phyloP scores from a whole-genome alignment of 768 basidiomycete genomes.

The Lactarius sanguifluus region DNA sequence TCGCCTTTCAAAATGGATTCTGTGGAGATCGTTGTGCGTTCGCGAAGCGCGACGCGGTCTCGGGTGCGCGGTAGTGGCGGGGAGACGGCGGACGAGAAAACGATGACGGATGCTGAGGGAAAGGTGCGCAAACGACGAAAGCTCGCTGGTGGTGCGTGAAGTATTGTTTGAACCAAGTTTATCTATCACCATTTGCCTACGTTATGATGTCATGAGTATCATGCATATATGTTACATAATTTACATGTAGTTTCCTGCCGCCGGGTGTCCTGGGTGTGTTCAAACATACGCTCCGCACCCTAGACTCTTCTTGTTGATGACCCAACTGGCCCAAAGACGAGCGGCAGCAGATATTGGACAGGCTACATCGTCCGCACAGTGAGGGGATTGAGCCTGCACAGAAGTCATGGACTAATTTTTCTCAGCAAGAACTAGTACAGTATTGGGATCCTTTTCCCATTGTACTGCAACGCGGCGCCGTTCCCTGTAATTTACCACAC shows the following conservation, averaged over 20 bases:
- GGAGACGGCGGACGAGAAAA: slow-evolving; percentile 24
- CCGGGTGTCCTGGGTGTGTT: too few relatives aligned
- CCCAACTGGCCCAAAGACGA: too few relatives aligned
- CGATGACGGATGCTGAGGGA: slow-evolving; percentile 15
- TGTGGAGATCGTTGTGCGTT: slow-evolving; percentile 21
- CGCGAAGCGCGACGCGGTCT: slow-evolving; percentile 20
- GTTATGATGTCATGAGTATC: slow-evolving; percentile 1
- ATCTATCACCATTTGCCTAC: not conserved
- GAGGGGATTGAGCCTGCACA: too few relatives aligned
- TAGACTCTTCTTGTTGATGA: too few relatives aligned
- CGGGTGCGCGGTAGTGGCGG: slow-evolving; percentile 18
- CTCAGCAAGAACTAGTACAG: too few relatives aligned
- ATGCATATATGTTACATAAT: not conserved
- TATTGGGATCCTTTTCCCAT: too few relatives aligned
- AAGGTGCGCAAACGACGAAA: slow-evolving; percentile 23
- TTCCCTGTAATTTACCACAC: too few relatives aligned
- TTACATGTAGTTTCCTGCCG: not conserved
- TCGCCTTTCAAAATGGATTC: slow-evolving; percentile 20
- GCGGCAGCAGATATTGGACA: too few relatives aligned
- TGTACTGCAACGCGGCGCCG: too few relatives aligned
- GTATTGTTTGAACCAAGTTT: not conserved
- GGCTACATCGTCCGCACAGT: too few relatives aligned
- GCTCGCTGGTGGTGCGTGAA: slow-evolving; percentile 12
- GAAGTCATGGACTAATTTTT: too few relatives aligned
- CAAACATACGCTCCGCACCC: too few relatives aligned